Percentiles rank a stretch among this genome's conserved stretches.
phyloP scores from a whole-genome alignment of 73 alveolate genomes.

The Uronychia setigera region DNA sequence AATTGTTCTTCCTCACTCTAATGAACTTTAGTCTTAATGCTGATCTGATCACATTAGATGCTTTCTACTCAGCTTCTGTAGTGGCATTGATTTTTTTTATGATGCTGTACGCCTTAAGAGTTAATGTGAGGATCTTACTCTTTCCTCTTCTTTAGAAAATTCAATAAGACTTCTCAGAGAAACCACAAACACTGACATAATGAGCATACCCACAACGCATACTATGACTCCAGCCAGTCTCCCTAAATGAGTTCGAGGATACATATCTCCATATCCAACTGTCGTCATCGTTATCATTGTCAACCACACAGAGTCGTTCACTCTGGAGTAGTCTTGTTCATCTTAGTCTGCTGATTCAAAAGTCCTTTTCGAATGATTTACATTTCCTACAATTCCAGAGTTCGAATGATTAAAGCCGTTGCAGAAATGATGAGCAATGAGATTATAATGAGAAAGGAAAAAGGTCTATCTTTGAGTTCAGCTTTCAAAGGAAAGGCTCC shows the following conservation, averaged over 20 bases:
- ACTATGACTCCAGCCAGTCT: constrained; percentile 52
- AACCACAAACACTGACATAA: constrained; percentile 32
- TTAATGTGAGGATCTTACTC: not conserved
- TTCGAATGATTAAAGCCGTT: constrained; percentile 42
- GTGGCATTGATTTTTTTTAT: constrained; percentile 46
- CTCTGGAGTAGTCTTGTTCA: constrained; percentile 19
- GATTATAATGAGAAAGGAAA: constrained; percentile 29
- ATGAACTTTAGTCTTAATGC: constrained; percentile 24
- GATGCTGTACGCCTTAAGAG: constrained; percentile 24
- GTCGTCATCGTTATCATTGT: constrained; percentile 77
- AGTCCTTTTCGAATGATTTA: constrained; percentile 17
- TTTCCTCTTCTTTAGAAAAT: constrained; percentile 20
- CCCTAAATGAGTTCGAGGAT: constrained; percentile 79
- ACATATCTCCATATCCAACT: constrained; percentile 82
- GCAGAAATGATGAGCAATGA: constrained; percentile 6
- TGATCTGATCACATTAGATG: constrained; percentile 45
- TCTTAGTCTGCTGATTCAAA: constrained; percentile 16
- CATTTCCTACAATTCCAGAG: constrained; percentile 30
- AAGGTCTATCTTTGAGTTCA: constrained; percentile 61
- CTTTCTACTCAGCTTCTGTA: constrained; percentile 39
- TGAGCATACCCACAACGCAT: constrained; percentile 60
- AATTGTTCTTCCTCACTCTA: constrained; percentile 4
- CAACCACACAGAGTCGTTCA: constrained; percentile 66
- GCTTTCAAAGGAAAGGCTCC: constrained; percentile 56
- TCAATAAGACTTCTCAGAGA: constrained; percentile 23